phyloP scores from a whole-genome alignment of 805 yeast genomes.

The Kodamaea laetipori region DNA sequence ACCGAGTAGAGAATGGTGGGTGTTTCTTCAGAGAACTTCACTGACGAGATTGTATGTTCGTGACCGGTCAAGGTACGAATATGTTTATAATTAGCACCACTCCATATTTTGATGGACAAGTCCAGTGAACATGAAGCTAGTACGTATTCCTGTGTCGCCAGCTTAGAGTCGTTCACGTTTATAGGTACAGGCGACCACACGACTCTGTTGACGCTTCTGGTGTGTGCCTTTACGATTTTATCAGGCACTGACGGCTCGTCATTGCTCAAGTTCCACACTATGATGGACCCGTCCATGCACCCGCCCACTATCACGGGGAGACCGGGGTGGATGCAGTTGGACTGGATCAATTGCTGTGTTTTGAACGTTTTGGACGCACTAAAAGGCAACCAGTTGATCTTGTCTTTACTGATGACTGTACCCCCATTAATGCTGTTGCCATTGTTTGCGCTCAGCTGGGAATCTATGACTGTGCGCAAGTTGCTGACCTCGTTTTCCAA shows the following conservation, averaged over 20 bases:
- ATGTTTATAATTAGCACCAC: conserved; percentile 52
- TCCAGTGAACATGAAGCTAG: conserved; percentile 57
- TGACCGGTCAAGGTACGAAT: conserved; percentile 76
- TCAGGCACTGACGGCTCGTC: conserved; percentile 62
- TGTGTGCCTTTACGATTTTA: conserved; percentile 69
- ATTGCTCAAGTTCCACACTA: conserved; percentile 65
- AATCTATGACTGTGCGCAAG: conserved; percentile 47
- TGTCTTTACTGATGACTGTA: conserved; percentile 24
- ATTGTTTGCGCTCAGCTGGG: conserved; percentile 7
- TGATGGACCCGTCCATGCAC: conserved; percentile 69
- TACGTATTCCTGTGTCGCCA: conserved; percentile 21
- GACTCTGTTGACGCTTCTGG: conserved; percentile 63
- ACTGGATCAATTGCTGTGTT: conserved; percentile 64
- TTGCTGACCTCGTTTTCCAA: conserved; percentile 60
- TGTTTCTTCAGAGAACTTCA: conserved; percentile 51
- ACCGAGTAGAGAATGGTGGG: conserved; percentile 57
- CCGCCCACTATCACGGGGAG: conserved; percentile 67
- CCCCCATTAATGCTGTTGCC: conserved; percentile 8
- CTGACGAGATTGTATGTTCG: conserved; percentile 77
- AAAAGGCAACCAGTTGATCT: conserved; percentile 65
- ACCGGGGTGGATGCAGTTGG: conserved; percentile 73
- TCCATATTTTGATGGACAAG: conserved; percentile 70
- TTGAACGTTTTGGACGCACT: conserved; percentile 44
- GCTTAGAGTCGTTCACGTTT: conserved; percentile 25
- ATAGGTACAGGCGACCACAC: conserved; percentile 51